Percentiles rank a stretch among this genome's conserved stretches.
Evolutionary conservation across 495 filamentous ascomycete species (phyloP).

Genomic region (Aspergillus cavernicola): DNA sequence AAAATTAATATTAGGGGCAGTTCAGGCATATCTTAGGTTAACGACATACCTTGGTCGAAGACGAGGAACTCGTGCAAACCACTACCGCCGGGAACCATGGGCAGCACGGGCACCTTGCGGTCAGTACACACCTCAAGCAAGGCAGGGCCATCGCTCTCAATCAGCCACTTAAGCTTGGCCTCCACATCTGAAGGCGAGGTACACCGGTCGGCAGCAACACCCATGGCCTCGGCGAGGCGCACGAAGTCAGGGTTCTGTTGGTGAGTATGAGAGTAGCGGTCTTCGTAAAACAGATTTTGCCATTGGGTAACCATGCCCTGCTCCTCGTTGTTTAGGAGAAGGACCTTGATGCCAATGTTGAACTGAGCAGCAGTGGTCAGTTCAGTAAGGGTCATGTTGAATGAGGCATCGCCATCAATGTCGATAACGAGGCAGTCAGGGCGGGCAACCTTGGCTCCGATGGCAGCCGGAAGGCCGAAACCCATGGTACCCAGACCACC

Average conservation of each 20-base stretch:
- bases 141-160: conserved; percentile 75
- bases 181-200: conserved; percentile 67
- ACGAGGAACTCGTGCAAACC: conserved; percentile 91
- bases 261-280: conserved; percentile 88
- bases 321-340: conserved; percentile 93
- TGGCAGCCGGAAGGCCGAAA: conserved; percentile 85
- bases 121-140: conserved; percentile 59
- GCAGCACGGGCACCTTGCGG: conserved; percentile 96
- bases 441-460: conserved; percentile 87
- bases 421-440: conserved; percentile 86
- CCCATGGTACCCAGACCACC: conserved; percentile 96
- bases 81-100: conserved; percentile 88
- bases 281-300: conserved; percentile 90
- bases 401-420: conserved; percentile 95
- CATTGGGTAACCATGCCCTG: conserved; percentile 95
- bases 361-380: conserved; percentile 87
- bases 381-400: conserved; percentile 93
- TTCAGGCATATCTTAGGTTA: neutral
- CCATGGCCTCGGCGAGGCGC: conserved; percentile 81
- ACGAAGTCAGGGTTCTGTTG: conserved; percentile 86
- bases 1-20: conserved; percentile 1
- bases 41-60: conserved; percentile 70
- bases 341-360: conserved; percentile 87
- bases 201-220: conserved; percentile 63
- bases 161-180: conserved; percentile 80